Base-by-base conservation (phyloP, 2,329 filamentous ascomycete genomes). In the Neophaeococcomyces mojaviensis region DNA sequence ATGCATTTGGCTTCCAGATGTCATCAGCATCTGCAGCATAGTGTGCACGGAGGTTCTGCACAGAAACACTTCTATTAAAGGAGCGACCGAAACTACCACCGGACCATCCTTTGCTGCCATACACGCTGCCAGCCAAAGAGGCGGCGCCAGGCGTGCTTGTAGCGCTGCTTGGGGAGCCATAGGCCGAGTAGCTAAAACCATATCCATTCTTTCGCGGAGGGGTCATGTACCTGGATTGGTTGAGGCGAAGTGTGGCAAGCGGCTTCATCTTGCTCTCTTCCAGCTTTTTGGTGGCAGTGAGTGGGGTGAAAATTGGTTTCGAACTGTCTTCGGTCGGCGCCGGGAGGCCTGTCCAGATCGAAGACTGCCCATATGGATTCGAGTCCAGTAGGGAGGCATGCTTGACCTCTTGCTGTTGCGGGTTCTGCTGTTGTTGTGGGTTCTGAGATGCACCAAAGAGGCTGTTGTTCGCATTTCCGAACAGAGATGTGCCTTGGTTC, bases 121-220 rank as follows among this genome's bases (percentile, higher is more conserved):
- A 62, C 40, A 65, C 51, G 48, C 64, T 69, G 20, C 68, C 67
- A 26, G 56, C 60, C 35, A 65, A 50, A 44, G 62, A 60, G 44
- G 61, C 61, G 33, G 65, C 64, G 31, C 78, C 81, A 4, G 86
- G 84, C 5, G 85, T 84, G 63, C 82, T 87, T 35, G 78, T 72
- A 31, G 72, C 75, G 60, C 82, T 75, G 3, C 84, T 80, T 4
- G 90, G 88, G 1, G 85, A 89, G 36, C 87, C 88, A 58, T 94
- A 95, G 2, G 83, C 88, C 53, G 88, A 94, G 67, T 96, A 96
- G 2, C 85, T 88, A 63, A 96, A 94, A 2, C 90, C 90, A 61
- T 87, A 96, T 4, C 87, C 88, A 46, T 68, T 69, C 46, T 84
- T 79, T 68, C 88, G 90, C 56, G 88, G 86, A 0, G 89, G 88